These are phyloP conservation scores for Glonium stellatum DNA, from an alignment of 495 filamentous ascomycete species.

Conservation along the genomic window DNA sequence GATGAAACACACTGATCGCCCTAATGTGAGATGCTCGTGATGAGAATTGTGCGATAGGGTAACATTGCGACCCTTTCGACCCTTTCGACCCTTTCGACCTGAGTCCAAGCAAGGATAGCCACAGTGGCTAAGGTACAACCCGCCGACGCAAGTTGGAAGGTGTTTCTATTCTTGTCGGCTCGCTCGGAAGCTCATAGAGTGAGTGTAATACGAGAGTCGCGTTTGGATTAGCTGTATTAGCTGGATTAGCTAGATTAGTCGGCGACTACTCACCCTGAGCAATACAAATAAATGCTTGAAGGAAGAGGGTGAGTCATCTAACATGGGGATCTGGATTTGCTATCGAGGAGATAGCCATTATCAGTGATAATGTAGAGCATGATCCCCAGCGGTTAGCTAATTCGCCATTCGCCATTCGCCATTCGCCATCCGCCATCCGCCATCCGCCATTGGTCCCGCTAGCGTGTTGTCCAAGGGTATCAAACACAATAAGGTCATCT, in stretches of 20 bases:
- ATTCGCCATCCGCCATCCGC: no score
- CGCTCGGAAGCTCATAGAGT: no score
- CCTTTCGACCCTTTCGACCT: neutral
- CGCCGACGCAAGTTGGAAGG: no score
- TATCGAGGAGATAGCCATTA: neutral
- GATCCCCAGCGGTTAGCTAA: neutral
- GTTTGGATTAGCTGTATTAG: no score
- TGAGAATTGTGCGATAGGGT: conserved; percentile 1
- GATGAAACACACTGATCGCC: neutral
- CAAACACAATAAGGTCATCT: conserved; percentile 1
- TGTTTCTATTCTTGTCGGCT: no score
- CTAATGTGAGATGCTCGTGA: neutral
- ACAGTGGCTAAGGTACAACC: conserved; percentile 4
- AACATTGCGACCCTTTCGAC: neutral
- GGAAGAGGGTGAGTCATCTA: neutral
- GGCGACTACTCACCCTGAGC: neutral
- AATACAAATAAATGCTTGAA: no score
- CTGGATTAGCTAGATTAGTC: neutral
- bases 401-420: neutral
- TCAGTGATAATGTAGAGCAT: neutral
- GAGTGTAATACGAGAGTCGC: neutral
- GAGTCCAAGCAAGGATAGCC: neutral
- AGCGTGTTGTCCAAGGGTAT: conserved; percentile 1
- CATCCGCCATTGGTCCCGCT: neutral
- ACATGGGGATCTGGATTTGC: neutral